Evolutionary conservation across 2,329 filamentous ascomycete species (phyloP).

Genomic region (Zasmidium cellare): DNA sequence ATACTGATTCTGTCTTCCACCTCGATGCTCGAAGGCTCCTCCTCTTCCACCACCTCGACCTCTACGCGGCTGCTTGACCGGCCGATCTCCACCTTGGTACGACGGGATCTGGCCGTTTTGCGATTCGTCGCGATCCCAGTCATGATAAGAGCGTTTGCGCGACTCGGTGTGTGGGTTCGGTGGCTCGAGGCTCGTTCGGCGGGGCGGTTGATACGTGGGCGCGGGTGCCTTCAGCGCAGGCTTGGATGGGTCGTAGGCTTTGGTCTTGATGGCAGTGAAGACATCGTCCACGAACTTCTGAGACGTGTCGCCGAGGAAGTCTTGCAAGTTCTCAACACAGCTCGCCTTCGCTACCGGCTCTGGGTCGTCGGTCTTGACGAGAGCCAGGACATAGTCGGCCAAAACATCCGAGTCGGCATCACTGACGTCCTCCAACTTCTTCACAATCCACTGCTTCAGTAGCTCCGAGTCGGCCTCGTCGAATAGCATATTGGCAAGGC

Average conservation of each 20-base stretch:
- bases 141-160: conserved; percentile 59
- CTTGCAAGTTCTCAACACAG: conserved; percentile 70
- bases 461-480: conserved; percentile 55
- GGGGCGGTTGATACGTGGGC: conserved; percentile 15
- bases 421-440: conserved; percentile 71
- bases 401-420: conserved; percentile 80
- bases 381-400: conserved; percentile 79
- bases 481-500: conserved; percentile 49
- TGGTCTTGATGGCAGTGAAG: conserved; percentile 64
- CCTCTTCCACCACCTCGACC: conserved; percentile 48
- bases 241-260: conserved; percentile 39
- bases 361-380: conserved; percentile 69
- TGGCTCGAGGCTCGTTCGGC: conserved; percentile 25
- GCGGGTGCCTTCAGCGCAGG: conserved; percentile 18
- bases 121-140: conserved; percentile 51
- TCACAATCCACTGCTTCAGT: conserved; percentile 76
- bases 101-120: conserved; percentile 38
- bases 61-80: conserved; percentile 62
- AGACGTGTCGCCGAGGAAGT: conserved; percentile 71
- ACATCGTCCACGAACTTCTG: conserved; percentile 69
- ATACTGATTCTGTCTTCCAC: conserved; percentile 15
- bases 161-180: conserved; percentile 36
- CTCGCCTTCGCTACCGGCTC: conserved; percentile 64
- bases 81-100: conserved; percentile 42
- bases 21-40: conserved; percentile 31